phyloP scores from a whole-genome alignment of 768 basidiomycete genomes.

The Tylopilus balloui region DNA sequence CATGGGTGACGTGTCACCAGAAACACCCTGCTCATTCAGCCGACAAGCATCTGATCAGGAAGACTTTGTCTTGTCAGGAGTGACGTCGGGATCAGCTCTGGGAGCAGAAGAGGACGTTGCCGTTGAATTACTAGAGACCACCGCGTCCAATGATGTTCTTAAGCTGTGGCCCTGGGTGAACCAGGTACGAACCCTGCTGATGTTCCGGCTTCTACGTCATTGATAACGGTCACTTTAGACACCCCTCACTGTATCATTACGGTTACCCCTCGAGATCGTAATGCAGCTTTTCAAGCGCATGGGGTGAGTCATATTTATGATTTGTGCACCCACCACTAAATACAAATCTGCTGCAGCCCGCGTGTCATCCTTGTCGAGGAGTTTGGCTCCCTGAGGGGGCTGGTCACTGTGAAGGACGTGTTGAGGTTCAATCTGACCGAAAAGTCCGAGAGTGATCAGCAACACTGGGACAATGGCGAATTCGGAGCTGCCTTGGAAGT shows the following conservation, averaged over 20 bases:
- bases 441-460: conserved; percentile 46
- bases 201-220: background rate
- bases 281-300: conserved; percentile 97
- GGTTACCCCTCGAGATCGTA: conserved; percentile 90
- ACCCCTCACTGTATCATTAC: conserved; percentile 87
- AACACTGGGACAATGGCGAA: conserved; percentile 58
- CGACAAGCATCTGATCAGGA: conserved; percentile 46
- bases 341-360: conserved; percentile 49
- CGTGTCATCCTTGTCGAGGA: conserved; percentile 94
- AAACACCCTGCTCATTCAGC: conserved; percentile 72
- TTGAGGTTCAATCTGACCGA: conserved; percentile 73
- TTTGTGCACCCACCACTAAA: background rate
- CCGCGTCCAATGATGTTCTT: conserved; percentile 52
- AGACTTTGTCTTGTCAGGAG: conserved; percentile 41
- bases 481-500: conserved; percentile 61
- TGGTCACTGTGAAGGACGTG: conserved; percentile 96
- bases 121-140: conserved; percentile 58
- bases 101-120: conserved; percentile 67
- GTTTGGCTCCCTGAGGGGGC: conserved; percentile 73
- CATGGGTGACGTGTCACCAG: conserved; percentile 52
- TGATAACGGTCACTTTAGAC: conserved; percentile 49
- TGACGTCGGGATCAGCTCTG: conserved; percentile 45
- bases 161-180: conserved; percentile 92
- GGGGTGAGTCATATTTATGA: conserved; percentile 61
- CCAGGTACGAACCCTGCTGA: conserved; percentile 49